Evolutionary conservation across 2,329 filamentous ascomycete species (phyloP), one percentile per base, ranked within the genome.

Genomic region (Neospermospora avenae): DNA sequence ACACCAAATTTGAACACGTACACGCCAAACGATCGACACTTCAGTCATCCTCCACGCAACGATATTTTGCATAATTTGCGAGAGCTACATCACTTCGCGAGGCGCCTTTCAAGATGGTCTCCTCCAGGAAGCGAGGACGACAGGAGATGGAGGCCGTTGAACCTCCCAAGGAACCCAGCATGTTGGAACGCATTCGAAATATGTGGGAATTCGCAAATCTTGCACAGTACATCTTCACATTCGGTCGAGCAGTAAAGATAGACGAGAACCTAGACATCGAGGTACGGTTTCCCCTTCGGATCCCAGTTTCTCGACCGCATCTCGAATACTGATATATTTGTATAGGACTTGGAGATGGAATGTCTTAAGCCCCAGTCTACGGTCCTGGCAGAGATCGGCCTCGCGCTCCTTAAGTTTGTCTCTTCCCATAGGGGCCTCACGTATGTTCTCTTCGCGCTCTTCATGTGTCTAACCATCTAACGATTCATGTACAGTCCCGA

Each of bases 141-240:
- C 76, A 76, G 69, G 78, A 81, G 66, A 73, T 74, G 65, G 76
- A 77, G 54, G 61, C 61, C 46, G 65, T 64, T 42, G 68, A 71
- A 42, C 46, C 58, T 61, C 71, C 63, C 65, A 73, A 64, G 46
- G 73, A 66, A 65, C 70, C 45, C 45, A 68, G 55, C 18, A 68
- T 85, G 57, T 79, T 96, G 28, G 78, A 85, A 60, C 86, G 81
- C 66, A 83, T 98, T 67, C 86, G 93, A 64, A 95, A 90, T 73
- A 92, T 90, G 82, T 98, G 93, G 93, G 90, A 97, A 75, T 97
- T 98, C 76, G 91, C 93, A 63, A 93, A 92, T 71, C 78, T 98
- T 7, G 92, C 89, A 77, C 93, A 99, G 76, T 99, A 92, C 83
- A 90, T 98, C 63, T 90, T 88, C 73, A 84, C 93, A 42, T 99